Conservation (phyloP, 2,329 filamentous ascomycete species). For the Xylaria sp. region DNA sequence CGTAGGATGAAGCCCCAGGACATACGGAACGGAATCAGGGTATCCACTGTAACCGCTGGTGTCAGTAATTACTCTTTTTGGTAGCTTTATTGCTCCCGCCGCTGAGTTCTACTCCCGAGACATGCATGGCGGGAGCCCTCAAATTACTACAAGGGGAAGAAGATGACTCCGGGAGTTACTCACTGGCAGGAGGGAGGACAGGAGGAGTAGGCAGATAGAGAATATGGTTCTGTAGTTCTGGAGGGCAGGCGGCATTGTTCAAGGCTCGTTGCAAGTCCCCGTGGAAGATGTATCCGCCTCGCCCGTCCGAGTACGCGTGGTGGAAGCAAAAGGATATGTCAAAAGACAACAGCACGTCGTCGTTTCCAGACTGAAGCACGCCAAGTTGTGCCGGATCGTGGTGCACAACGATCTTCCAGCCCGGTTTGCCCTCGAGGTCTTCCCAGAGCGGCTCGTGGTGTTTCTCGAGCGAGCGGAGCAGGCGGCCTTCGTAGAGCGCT, state of each 20-base stretch:
- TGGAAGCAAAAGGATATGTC: slow-evolving; percentile 58
- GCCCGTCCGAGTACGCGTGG: slow-evolving; percentile 59
- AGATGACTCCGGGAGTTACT: too few relatives aligned
- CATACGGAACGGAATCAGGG: slow-evolving; percentile 46
- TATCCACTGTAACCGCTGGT: too few relatives aligned
- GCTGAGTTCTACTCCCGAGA: too few relatives aligned
- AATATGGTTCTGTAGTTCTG: slow-evolving; percentile 31
- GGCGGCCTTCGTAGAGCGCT: slow-evolving; percentile 27
- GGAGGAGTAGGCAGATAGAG: slow-evolving; percentile 42
- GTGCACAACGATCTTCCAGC: slow-evolving; percentile 55
- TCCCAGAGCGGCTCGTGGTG: slow-evolving; percentile 50
- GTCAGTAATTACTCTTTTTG: too few relatives aligned
- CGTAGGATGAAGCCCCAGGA: slow-evolving; percentile 29
- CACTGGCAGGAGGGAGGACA: slow-evolving; percentile 45
- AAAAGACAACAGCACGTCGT: slow-evolving; percentile 30
- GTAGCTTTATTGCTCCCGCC: too few relatives aligned
- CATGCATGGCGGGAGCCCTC: too few relatives aligned
- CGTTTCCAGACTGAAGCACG: background rate
- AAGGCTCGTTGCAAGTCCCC: slow-evolving; percentile 51
- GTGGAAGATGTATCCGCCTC: slow-evolving; percentile 56
- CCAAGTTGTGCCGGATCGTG: slow-evolving; percentile 29
- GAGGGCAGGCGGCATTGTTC: slow-evolving; percentile 30
- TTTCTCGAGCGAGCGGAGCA: slow-evolving; percentile 43
- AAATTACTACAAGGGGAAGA: too few relatives aligned
- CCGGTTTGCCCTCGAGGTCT: slow-evolving; percentile 47